Conservation (phyloP, 805 yeast genomes). For the Tetrapisispora namnaoensis region DNA sequence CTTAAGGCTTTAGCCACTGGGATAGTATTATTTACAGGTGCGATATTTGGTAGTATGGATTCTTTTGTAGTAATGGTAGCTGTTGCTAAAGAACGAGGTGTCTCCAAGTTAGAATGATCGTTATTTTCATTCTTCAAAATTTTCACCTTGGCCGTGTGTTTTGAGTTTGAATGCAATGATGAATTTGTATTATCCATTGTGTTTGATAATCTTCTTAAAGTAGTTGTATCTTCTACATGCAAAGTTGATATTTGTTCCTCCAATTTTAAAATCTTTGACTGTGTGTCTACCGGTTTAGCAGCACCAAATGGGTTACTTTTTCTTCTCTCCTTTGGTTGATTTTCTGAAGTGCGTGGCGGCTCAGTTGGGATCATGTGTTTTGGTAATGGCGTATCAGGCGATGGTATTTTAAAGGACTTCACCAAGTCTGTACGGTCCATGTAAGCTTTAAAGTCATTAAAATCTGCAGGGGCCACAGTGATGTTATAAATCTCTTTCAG, state of each 20-base stretch:
- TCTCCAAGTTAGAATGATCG: not conserved
- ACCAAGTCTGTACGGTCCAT: slow-evolving; percentile 18
- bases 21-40: not conserved
- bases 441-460: slow-evolving; percentile 32
- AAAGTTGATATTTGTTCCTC: slow-evolving; percentile 39
- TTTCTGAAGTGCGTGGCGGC: slow-evolving; percentile 5
- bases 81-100: not conserved
- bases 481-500: slow-evolving; percentile 31
- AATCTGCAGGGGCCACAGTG: slow-evolving; percentile 29
- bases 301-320: slow-evolving; percentile 69
- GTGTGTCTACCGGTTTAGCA: slow-evolving; percentile 78
- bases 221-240: slow-evolving; percentile 36
- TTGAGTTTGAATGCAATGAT: not conserved
- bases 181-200: slow-evolving; percentile 6
- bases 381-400: slow-evolving; percentile 17
- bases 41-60: not conserved
- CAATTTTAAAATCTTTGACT: slow-evolving; percentile 52
- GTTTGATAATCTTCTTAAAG: slow-evolving; percentile 16
- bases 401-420: slow-evolving; percentile 23
- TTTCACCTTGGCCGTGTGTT: not conserved
- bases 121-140: slow-evolving; percentile 4
- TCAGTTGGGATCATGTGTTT: not conserved
- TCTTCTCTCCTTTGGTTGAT: slow-evolving; percentile 24
- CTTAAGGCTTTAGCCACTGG: slow-evolving; percentile 1
- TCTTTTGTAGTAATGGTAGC: slow-evolving; percentile 1